Base-by-base conservation (phyloP, 352 stramenopile genomes). In the Pythium brassicae region DNA sequence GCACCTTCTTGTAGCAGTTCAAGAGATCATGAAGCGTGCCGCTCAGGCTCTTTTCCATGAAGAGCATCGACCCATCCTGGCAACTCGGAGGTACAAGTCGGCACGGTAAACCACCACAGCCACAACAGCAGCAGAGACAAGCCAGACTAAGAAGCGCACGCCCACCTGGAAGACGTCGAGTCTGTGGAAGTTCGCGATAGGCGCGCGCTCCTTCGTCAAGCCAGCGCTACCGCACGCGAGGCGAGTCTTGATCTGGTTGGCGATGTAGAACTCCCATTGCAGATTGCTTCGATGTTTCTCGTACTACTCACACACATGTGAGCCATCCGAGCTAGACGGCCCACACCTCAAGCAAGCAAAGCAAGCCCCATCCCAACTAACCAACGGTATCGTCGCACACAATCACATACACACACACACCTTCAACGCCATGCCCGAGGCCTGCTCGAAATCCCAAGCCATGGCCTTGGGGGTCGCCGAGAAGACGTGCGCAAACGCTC, bases 221-320 rank as follows among this genome's bases (percentile, higher is more conserved):
- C 48, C 57, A 26, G 63, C 55, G 22, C 66, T 47, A n/a, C 67
- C 50, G 57, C 56, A 57, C 45, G 26, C 64, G 22, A 80, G 20
- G 23, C 59, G 76, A 48, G 71, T 68, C 23, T 57, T 69, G 45
- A 86, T 68, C 49, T 74, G 76, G 62, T 86, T 72, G 29, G 76
- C 78, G 27, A 92, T 68, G 54, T 82, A 92, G 35, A 87, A 83
- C 47, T 95, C 86, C 86, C 86, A 95, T n/a, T 69, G 66, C 40
- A 95, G 48, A 53, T 89, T 89, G 17, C 70, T 70, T 25, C 72
- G 69, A 29, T 74, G 68, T 34, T 83, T 90, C 62, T 95, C 86
- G 62, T 76, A 73, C 86, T 95, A 14, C n/a, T n/a, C 17, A 10
- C 29, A 55, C 43, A 19, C 47, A 2, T 43, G 47, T 48, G 17